Evolutionary conservation across 169 alveolate species (phyloP).

Genomic region (Plasmodium adleri): DNA sequence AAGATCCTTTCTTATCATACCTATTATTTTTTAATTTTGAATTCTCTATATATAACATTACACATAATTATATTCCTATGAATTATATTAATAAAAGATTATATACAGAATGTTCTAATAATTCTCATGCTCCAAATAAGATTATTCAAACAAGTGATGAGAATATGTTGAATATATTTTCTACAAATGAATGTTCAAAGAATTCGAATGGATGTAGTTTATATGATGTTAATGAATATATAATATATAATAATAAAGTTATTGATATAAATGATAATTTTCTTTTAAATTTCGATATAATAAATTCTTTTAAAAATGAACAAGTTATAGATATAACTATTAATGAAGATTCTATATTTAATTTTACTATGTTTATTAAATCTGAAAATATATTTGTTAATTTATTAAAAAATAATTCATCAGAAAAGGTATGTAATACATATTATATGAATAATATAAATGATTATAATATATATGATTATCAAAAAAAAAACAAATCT

Average conservation of each 20-base stretch:
- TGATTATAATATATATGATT: slow-evolving; percentile 28
- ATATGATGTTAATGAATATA: slow-evolving; percentile 6
- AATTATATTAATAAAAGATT: slow-evolving; percentile 23
- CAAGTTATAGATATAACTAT: neutral
- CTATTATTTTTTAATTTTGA: slow-evolving; percentile 24
- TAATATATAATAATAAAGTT: slow-evolving; percentile 29
- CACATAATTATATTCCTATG: neutral
- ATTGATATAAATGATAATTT: slow-evolving; percentile 49
- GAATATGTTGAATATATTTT: neutral
- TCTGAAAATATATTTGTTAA: slow-evolving; percentile 15
- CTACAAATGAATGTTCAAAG: slow-evolving; percentile 6
- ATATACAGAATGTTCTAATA: slow-evolving; percentile 24
- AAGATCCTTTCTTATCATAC: too few relatives aligned
- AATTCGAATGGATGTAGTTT: neutral
- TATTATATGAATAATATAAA: slow-evolving; percentile 38
- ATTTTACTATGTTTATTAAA: slow-evolving; percentile 4
- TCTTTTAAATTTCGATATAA: slow-evolving; percentile 46
- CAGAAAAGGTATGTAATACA: slow-evolving; percentile 39
- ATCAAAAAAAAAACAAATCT: slow-evolving; percentile 4
- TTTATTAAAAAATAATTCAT: slow-evolving; percentile 3
- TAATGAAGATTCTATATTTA: slow-evolving; percentile 47
- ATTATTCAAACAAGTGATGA: slow-evolving; percentile 12
- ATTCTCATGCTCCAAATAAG: slow-evolving; percentile 17
- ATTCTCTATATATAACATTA: slow-evolving; percentile 17
- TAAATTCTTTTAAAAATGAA: slow-evolving; percentile 24